Percentiles rank a stretch among this genome's conserved stretches.
These are phyloP conservation scores for Davidsoniella virescens DNA, from an alignment of 2,329 filamentous ascomycete genomes.

Conservation along the genomic window DNA sequence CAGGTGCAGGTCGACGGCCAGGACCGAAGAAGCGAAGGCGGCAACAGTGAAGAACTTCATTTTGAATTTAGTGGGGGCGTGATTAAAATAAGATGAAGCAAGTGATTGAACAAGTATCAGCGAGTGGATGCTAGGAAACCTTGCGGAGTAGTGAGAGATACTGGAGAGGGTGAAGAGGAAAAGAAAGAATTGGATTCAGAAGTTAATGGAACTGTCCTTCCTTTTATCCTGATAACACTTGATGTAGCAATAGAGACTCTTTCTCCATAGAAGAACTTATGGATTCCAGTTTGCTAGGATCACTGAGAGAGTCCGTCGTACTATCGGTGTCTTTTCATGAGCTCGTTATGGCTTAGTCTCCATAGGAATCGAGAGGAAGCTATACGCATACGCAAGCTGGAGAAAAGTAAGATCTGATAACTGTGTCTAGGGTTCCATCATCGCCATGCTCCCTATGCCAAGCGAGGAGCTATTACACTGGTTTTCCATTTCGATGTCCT, in stretches of 20 bases:
- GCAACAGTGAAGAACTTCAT: slow-evolving; percentile 3
- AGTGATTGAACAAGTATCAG: neutral
- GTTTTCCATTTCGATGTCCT: too few species aligned
- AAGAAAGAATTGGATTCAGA: neutral
- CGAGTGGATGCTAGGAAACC: slow-evolving; percentile 1
- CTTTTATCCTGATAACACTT: slow-evolving; percentile 15
- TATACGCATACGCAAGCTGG: neutral
- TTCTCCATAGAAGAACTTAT: neutral
- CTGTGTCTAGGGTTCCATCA: neutral
- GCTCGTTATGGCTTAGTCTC: too few species aligned
- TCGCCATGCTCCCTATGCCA: too few species aligned
- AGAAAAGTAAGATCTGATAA: slow-evolving; percentile 8
- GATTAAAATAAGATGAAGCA: neutral
- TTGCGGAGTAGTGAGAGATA: neutral
- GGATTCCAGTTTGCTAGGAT: too few species aligned
- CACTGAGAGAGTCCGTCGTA: too few species aligned
- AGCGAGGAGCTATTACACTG: too few species aligned
- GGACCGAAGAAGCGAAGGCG: slow-evolving; percentile 1
- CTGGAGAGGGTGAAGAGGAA: neutral
- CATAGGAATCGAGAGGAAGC: neutral
- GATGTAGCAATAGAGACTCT: slow-evolving; percentile 15
- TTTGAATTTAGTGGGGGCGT: neutral
- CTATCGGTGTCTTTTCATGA: too few species aligned
- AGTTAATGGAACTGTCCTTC: neutral
- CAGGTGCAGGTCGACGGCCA: slow-evolving; percentile 5